These are phyloP conservation scores for Pontederia paniculata DNA, from an alignment of 176 grass and related monocot genomes.

Conservation along the genomic window DNA sequence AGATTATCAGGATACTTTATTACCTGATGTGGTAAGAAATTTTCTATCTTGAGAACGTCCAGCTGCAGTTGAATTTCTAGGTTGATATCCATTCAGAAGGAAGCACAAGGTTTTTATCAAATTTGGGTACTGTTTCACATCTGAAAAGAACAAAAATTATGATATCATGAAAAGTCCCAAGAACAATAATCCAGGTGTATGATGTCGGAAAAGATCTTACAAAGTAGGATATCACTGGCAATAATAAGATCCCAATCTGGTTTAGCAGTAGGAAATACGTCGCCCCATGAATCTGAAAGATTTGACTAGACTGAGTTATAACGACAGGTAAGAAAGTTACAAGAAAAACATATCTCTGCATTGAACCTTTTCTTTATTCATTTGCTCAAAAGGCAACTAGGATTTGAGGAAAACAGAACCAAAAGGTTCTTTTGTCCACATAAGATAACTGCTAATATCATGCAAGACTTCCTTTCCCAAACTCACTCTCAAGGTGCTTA, in stretches of 20 bases:
- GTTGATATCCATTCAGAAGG: slow-evolving; percentile 38
- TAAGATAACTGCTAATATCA: no score
- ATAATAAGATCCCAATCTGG: slow-evolving; percentile 79
- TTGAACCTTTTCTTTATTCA: no score
- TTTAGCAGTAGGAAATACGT: slow-evolving; percentile 45
- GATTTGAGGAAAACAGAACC: no score
- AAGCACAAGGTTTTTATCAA: slow-evolving; percentile 62
- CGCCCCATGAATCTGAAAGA: slow-evolving; percentile 72
- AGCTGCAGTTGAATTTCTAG: slow-evolving; percentile 6
- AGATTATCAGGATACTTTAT: background rate
- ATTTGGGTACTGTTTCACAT: slow-evolving; percentile 82
- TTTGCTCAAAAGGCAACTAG: no score
- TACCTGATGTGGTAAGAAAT: slow-evolving; percentile 34
- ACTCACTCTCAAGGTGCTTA: no score
- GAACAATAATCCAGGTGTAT: background rate
- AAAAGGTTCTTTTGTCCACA: no score
- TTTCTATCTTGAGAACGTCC: background rate
- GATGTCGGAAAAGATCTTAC: slow-evolving; percentile 24
- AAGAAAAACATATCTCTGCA: no score
- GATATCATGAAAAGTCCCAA: slow-evolving; percentile 4
- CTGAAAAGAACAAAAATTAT: slow-evolving; percentile 16
- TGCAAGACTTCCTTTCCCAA: no score
- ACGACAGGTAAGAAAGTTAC: background rate
- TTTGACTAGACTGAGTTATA: background rate
- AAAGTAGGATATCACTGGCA: slow-evolving; percentile 89